Percentiles rank a stretch among this genome's conserved stretches.
Conservation (phyloP, 1,284 basidiomycete genomes). For the Apiotrichum veenhuisii region DNA sequence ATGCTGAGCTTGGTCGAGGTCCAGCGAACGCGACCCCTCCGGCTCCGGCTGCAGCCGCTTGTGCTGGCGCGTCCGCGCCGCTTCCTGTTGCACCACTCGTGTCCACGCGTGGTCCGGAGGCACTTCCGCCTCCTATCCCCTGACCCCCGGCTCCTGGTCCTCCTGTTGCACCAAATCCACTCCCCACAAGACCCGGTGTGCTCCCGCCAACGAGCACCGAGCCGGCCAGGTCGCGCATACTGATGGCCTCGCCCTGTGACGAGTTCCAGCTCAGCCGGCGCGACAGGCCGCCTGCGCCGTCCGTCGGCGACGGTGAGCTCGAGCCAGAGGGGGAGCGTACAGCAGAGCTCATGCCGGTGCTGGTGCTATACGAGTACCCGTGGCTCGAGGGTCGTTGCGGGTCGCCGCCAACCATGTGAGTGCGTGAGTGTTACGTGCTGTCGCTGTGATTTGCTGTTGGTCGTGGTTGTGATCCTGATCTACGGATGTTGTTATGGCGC, state of each 20-base stretch:
- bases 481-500: too few species aligned
- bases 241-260: conserved; percentile 1
- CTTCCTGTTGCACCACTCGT: too few species aligned
- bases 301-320: conserved; percentile 24
- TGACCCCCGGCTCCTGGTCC: too few species aligned
- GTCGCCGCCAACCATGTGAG: background rate
- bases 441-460: too few species aligned
- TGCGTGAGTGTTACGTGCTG: too few species aligned
- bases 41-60: too few species aligned
- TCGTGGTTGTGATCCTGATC: too few species aligned
- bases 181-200: background rate
- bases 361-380: background rate
- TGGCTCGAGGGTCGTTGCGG: background rate
- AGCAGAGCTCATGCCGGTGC: background rate
- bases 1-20: too few species aligned
- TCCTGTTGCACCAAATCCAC: background rate
- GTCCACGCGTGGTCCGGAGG: too few species aligned
- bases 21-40: too few species aligned
- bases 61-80: too few species aligned
- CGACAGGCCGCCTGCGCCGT: conserved; percentile 24
- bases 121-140: too few species aligned
- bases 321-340: conserved; percentile 22
- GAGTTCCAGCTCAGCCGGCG: conserved; percentile 35
- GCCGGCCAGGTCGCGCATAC: conserved; percentile 5
- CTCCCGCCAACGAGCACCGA: background rate